These are phyloP conservation scores for Moringa oleifera DNA, from an alignment of 345 rosid species.

Conservation along the genomic window DNA sequence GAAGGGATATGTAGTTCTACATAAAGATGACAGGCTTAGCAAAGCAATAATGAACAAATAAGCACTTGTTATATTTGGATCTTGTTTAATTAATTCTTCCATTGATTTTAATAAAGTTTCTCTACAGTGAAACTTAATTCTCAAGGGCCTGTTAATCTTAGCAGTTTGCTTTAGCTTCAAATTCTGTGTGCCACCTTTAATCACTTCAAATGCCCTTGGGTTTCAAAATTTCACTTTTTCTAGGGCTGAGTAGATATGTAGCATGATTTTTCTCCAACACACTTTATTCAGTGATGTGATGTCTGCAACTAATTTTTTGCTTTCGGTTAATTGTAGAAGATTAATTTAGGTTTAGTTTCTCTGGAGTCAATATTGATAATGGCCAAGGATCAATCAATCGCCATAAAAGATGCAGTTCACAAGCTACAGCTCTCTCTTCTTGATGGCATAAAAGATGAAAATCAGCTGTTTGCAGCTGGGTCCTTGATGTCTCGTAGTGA, in stretches of 20 bases:
- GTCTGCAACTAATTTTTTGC: neutral
- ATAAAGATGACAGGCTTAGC: too few relatives aligned
- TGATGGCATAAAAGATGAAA: conserved; percentile 48
- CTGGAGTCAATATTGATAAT: conserved; percentile 8
- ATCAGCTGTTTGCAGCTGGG: conserved; percentile 57
- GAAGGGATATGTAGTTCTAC: too few relatives aligned
- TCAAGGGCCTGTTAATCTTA: too few relatives aligned
- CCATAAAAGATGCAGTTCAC: conserved; percentile 50
- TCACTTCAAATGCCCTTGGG: neutral
- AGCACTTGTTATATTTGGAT: too few relatives aligned
- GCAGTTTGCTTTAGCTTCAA: neutral
- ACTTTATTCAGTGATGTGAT: too few relatives aligned
- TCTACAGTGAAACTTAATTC: too few relatives aligned
- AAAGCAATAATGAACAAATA: too few relatives aligned
- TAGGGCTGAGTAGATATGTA: neutral
- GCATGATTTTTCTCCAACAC: neutral
- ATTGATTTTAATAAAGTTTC: too few relatives aligned
- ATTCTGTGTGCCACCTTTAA: neutral
- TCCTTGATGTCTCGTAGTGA: conserved; percentile 54
- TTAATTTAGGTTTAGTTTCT: neutral
- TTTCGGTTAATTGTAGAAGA: neutral
- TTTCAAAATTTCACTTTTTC: neutral
- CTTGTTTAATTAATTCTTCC: too few relatives aligned
- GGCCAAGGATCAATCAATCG: conserved; percentile 26
- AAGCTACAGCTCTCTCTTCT: conserved; percentile 61